Percentiles rank a stretch among this genome's conserved stretches.
These are phyloP conservation scores for Annulohypoxylon truncatum DNA, from an alignment of 2,329 filamentous ascomycete genomes.

Conservation along the genomic window DNA sequence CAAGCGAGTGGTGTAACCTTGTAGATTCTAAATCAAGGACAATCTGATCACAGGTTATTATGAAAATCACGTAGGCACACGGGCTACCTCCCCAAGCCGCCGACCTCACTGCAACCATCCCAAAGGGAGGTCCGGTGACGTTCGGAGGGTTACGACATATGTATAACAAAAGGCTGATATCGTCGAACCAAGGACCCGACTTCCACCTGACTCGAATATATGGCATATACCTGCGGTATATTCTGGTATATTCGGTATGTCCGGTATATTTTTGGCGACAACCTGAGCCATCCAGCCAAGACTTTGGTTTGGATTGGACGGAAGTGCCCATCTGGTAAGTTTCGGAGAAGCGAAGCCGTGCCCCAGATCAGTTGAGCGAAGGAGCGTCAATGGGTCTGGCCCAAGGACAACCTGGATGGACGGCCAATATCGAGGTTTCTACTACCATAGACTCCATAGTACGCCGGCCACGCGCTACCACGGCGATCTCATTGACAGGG, in stretches of 20 bases:
- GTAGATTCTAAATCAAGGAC: conserved; percentile 37
- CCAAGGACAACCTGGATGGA: conserved; percentile 34
- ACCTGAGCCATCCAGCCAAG: conserved; percentile 25
- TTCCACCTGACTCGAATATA: conserved; percentile 30
- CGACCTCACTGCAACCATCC: conserved; percentile 39
- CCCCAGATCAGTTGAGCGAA: conserved; percentile 37
- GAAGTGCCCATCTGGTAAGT: conserved; percentile 45
- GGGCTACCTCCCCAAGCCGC: conserved; percentile 34
- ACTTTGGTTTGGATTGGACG: conserved; percentile 30
- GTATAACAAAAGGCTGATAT: conserved; percentile 44
- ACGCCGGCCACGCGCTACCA: conserved; percentile 23
- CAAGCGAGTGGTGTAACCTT: conserved; percentile 32
- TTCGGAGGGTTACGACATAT: conserved; percentile 38
- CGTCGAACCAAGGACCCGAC: conserved; percentile 28
- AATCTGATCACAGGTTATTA: conserved; percentile 32
- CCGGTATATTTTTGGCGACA: conserved; percentile 28
- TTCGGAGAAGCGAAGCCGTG: conserved; percentile 45
- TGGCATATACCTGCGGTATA: no score
- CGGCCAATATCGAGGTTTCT: conserved; percentile 35
- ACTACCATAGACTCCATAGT: conserved; percentile 10
- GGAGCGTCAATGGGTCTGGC: conserved; percentile 21
- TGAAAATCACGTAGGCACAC: conserved; percentile 30
- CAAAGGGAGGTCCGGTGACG: conserved; percentile 40
- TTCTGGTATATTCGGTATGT: not conserved
- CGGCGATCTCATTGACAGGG: conserved; percentile 24